Conservation (phyloP, 129 eudicot genomes). For the Rutidosis leptorrhynchoides region DNA sequence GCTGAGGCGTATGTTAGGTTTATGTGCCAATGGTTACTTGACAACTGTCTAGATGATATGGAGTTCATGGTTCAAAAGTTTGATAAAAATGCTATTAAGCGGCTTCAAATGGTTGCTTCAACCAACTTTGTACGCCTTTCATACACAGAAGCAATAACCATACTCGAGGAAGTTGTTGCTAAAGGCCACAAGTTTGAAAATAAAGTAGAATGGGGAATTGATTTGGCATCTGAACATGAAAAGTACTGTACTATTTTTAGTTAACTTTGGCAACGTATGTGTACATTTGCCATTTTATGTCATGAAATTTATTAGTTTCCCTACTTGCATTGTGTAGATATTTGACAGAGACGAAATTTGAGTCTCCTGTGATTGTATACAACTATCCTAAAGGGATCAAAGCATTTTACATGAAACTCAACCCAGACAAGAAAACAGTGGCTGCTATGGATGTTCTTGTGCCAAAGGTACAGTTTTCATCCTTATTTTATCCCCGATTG, state of each 20-base stretch:
- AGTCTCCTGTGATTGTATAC: conserved; percentile 81
- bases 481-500: neutral
- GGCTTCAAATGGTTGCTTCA: conserved; percentile 73
- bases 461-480: conserved; percentile 59
- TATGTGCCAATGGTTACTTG: conserved; percentile 83
- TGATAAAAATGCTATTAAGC: conserved; percentile 62
- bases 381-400: conserved; percentile 92
- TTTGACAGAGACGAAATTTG: conserved; percentile 66
- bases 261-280: neutral
- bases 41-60: conserved; percentile 88
- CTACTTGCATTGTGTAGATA: conserved; percentile 41
- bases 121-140: conserved; percentile 65
- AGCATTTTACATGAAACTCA: conserved; percentile 92
- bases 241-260: conserved; percentile 45
- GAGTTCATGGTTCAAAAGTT: conserved; percentile 67
- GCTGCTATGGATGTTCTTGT: conserved; percentile 99
- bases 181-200: conserved; percentile 72
- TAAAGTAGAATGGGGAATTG: conserved; percentile 93
- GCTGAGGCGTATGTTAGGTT: conserved; percentile 87
- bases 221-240: conserved; percentile 94
- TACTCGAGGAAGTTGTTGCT: conserved; percentile 67
- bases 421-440: conserved; percentile 78
- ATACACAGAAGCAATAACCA: conserved; percentile 74
- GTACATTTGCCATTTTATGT: neutral
- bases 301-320: conserved; percentile 4